phyloP scores from a whole-genome alignment of 805 yeast genomes.

The Komagataella mondaviorum region DNA sequence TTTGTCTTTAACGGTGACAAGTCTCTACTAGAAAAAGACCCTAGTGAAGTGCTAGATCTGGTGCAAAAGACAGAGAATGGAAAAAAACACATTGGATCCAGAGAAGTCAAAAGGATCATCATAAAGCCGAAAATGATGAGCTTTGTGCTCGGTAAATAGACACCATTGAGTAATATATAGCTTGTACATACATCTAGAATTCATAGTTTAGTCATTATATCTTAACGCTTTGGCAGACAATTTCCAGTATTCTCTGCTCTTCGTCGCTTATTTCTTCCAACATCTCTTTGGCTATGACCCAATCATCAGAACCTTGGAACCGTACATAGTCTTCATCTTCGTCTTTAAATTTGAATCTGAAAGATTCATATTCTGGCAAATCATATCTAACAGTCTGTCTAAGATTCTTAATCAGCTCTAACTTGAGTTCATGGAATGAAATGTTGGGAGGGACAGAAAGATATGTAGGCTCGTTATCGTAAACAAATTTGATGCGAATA shows the following conservation, averaged over 20 bases:
- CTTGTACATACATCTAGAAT: not conserved
- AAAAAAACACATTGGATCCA: conserved; percentile 25
- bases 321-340: conserved; percentile 93
- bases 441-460: conserved; percentile 36
- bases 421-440: conserved; percentile 17
- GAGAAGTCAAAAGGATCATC: conserved; percentile 37
- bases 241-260: conserved; percentile 20
- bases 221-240: conserved; percentile 2
- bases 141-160: conserved; percentile 15
- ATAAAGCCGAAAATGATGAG: conserved; percentile 36
- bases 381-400: conserved; percentile 45
- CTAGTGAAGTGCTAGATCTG: conserved; percentile 22
- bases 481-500: conserved; percentile 17
- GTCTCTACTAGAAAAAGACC: conserved; percentile 14
- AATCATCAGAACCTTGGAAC: conserved; percentile 77
- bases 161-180: not conserved
- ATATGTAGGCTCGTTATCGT: conserved; percentile 42
- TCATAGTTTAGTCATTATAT: not conserved
- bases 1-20: conserved; percentile 23
- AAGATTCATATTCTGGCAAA: conserved; percentile 36
- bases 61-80: conserved; percentile 22
- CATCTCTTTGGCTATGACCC: conserved; percentile 74
- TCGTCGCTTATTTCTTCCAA: conserved; percentile 32
- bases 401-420: conserved; percentile 36
- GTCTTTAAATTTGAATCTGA: conserved; percentile 69